Evolutionary conservation across 345 rosid genomes (phyloP), one percentile per base, ranked within the genome.

Genomic region (Turritis glabra): DNA sequence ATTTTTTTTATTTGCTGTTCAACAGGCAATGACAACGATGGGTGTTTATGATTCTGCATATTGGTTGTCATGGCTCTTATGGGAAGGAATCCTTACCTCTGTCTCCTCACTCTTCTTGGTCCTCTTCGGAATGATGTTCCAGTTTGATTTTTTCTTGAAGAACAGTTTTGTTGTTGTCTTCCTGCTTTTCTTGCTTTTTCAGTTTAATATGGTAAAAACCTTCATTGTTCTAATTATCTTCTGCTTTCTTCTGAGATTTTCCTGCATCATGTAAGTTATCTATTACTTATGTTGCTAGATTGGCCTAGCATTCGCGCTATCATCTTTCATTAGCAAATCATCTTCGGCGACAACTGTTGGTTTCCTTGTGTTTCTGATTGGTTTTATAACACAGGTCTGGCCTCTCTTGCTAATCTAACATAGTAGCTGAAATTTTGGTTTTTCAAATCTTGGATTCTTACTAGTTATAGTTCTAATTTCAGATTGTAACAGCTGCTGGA

Each of bases 41-140:
- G 97, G 97, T 48, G 93, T 91, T 66, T 90, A 73, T 35, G 97
- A 94, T 64, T 79, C 96, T 38, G 90, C 96, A 38, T 90, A 88
- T 54, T 91, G 97, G 97, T 76, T 87, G 21, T 94, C 97, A 32
- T 94, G 97, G 97, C 87, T 94, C 64, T 58, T 78, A 51, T 94
- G 97, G 93, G 99, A 91, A 76, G 97, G 89, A 70, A 64, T 84
- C 50, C 81, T 90, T 51, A 71, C 87, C 10, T 55, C 87, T 43
- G 51, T 94, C 60, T 94, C 99, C 21, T 86, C 99, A 17, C 81
- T 94, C 71, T 84, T 85, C 72, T 81, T 86, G 12, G 83, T 90
- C 79, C 85, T 94, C 55, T 94, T 94, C 33, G 97, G 98, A 64
- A 84, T 91, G 96, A 85, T 91, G 89, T 94, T 94, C 80, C 96